Evolutionary conservation across 1,284 basidiomycete genomes (phyloP).

Genomic region (Microbotryum violaceum): DNA sequence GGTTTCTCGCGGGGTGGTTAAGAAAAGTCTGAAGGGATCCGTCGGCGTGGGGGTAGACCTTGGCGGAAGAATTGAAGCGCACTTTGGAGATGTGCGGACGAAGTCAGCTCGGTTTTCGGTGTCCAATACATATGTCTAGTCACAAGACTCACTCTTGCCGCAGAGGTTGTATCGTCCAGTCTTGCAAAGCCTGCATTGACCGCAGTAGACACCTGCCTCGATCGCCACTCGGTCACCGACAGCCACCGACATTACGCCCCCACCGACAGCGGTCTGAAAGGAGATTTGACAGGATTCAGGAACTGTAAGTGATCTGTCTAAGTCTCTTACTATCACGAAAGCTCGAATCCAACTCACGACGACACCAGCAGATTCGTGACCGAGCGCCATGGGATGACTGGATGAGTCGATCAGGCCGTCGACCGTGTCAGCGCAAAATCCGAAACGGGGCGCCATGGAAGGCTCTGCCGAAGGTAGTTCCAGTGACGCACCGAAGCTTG

Average conservation of each 20-base stretch:
- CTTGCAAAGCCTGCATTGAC: slow-evolving; percentile 46
- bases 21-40: slow-evolving; percentile 81
- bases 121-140: background rate
- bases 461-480: background rate
- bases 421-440: background rate
- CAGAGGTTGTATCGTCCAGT: slow-evolving; percentile 91
- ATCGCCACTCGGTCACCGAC: slow-evolving; percentile 87
- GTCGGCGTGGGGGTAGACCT: slow-evolving; percentile 86
- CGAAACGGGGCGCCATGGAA: background rate
- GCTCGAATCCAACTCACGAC: slow-evolving; percentile 39
- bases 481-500: slow-evolving; percentile 1
- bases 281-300: slow-evolving; percentile 1
- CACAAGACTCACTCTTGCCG: slow-evolving; percentile 43
- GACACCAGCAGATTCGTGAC: slow-evolving; percentile 82
- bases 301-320: too few species aligned
- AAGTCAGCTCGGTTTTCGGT: background rate
- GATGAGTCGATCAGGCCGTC: background rate
- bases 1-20: slow-evolving; percentile 75
- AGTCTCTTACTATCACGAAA: background rate
- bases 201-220: slow-evolving; percentile 85
- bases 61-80: slow-evolving; percentile 81
- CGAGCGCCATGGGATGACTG: slow-evolving; percentile 63
- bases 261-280: slow-evolving; percentile 46
- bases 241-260: slow-evolving; percentile 56
- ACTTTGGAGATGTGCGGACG: slow-evolving; percentile 44